Conservation (phyloP, 768 basidiomycete species). For the Trametes coccinea region DNA sequence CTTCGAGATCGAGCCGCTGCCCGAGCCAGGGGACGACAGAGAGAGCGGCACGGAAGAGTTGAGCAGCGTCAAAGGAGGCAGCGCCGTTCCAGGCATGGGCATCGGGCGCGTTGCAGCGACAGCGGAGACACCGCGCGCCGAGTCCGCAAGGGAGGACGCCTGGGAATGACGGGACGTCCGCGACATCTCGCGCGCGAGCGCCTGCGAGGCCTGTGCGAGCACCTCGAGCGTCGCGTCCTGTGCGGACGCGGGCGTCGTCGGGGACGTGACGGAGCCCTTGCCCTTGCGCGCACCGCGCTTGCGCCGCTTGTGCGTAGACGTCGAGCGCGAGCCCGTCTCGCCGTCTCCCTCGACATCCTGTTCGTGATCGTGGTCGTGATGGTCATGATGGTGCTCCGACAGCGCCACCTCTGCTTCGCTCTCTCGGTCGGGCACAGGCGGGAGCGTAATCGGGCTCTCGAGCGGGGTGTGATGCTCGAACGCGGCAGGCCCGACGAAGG, state of each 20-base stretch:
- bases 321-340: slow-evolving; percentile 51
- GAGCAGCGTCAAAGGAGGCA: slow-evolving; percentile 19
- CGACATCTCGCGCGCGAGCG: slow-evolving; percentile 82
- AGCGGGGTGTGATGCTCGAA: slow-evolving; percentile 21
- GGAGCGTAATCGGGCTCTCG: slow-evolving; percentile 19
- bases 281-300: slow-evolving; percentile 87
- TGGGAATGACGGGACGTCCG: slow-evolving; percentile 41
- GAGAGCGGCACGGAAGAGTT: slow-evolving; percentile 42
- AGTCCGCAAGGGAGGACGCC: not conserved
- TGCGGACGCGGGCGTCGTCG: slow-evolving; percentile 31
- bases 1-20: slow-evolving; percentile 52
- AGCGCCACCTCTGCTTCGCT: slow-evolving; percentile 41
- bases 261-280: slow-evolving; percentile 51
- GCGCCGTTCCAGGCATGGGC: slow-evolving; percentile 6
- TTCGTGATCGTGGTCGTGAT: slow-evolving; percentile 34
- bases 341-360: slow-evolving; percentile 33
- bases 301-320: slow-evolving; percentile 76
- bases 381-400: slow-evolving; percentile 15
- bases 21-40: slow-evolving; percentile 15
- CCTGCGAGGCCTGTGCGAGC: slow-evolving; percentile 79
- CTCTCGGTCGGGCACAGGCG: slow-evolving; percentile 32
- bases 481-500: slow-evolving; percentile 41
- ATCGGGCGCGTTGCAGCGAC: not conserved
- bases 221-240: slow-evolving; percentile 61
- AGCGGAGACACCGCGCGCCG: slow-evolving; percentile 3